Conservation (phyloP, 768 basidiomycete species). For the Gymnopilus dilepis region DNA sequence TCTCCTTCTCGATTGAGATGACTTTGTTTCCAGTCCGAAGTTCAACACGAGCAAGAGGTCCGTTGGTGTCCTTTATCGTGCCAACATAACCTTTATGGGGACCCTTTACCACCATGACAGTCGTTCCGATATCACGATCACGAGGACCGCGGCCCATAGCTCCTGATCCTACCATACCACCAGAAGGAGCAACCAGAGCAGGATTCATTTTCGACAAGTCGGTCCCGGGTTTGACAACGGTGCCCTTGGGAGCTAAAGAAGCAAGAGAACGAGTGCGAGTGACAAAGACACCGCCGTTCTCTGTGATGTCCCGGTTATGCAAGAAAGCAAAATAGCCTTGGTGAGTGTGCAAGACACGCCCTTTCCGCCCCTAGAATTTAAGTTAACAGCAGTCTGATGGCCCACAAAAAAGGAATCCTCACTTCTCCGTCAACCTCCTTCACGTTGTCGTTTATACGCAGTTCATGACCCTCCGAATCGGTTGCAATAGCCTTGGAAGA, state of each 20-base stretch:
- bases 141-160: conserved; percentile 79
- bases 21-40: conserved; percentile 88
- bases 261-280: conserved; percentile 82
- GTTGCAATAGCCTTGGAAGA: conserved; percentile 84
- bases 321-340: conserved; percentile 95
- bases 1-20: conserved; percentile 84
- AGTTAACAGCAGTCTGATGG: conserved; percentile 12
- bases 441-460: conserved; percentile 88
- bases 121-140: conserved; percentile 81
- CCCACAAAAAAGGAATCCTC: conserved; percentile 28
- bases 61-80: conserved; percentile 94
- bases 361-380: conserved; percentile 71
- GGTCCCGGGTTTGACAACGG: conserved; percentile 62
- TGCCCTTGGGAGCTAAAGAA: conserved; percentile 88
- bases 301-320: conserved; percentile 86
- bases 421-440: conserved; percentile 93
- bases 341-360: conserved; percentile 90
- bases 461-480: conserved; percentile 87
- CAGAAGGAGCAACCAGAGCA: conserved; percentile 62
- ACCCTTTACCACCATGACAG: conserved; percentile 84
- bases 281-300: conserved; percentile 96
- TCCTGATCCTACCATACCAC: conserved; percentile 83
- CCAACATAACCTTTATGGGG: conserved; percentile 91
- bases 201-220: conserved; percentile 96
- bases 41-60: conserved; percentile 85